phyloP scores from a whole-genome alignment of 2,329 filamentous ascomycete species.

The Hirsutella minnesotensis region DNA sequence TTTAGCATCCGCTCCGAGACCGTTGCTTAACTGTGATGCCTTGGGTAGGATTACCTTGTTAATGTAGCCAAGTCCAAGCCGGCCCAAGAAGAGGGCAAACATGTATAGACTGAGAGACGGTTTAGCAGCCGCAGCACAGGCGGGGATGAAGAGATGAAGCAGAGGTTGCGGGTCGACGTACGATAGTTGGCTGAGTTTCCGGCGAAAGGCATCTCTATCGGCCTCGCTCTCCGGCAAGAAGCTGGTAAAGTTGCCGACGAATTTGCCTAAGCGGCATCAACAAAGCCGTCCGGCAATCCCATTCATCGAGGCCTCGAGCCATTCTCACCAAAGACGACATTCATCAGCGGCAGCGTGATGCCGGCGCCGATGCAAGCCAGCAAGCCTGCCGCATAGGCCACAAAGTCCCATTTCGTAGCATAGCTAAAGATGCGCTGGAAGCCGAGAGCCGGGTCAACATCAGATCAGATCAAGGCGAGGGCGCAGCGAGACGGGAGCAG shows the following conservation, averaged over 20 bases:
- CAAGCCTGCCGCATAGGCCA: constrained; percentile 32
- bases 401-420: constrained; percentile 38
- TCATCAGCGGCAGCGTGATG: constrained; percentile 46
- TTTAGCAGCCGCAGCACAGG: not conserved
- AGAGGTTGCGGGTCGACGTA: constrained; percentile 15
- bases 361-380: constrained; percentile 40
- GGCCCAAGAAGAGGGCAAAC: constrained; percentile 57
- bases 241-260: constrained; percentile 35
- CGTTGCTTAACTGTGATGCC: not conserved
- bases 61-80: constrained; percentile 51
- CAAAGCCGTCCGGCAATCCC: not conserved
- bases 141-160: not conserved
- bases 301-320: not conserved
- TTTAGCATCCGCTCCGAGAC: too few species aligned
- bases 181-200: constrained; percentile 31
- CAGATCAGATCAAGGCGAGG: not conserved
- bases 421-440: constrained; percentile 41
- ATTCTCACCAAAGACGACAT: constrained; percentile 40
- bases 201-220: constrained; percentile 26
- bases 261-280: constrained; percentile 19
- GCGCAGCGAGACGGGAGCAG: not conserved
- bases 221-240: constrained; percentile 22
- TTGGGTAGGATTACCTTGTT: constrained; percentile 28
- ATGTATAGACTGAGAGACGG: constrained; percentile 45
- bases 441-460: not conserved